Evolutionary conservation across 2,329 filamentous ascomycete species (phyloP), one percentile per base, ranked within the genome.

Genomic region (Emericellopsis atlantica): DNA sequence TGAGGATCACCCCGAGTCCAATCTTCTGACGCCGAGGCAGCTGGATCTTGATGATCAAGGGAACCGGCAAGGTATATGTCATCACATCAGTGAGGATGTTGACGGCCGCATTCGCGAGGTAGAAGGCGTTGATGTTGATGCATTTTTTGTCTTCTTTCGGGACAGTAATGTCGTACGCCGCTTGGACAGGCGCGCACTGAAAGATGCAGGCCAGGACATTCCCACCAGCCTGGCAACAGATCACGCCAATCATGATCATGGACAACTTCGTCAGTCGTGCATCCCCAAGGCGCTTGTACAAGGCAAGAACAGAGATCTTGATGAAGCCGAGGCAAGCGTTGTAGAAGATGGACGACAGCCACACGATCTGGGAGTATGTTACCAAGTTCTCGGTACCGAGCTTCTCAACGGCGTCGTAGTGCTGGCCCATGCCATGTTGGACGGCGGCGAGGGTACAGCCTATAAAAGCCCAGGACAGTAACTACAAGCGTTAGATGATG

Each of bases 281-380:
- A 44, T 66, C 62, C 22, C 62, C 62, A 5, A 68, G 55, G 6
- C 65, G 59, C 41, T 57, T 61, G 48, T 69, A 69, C 31, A 69
- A 59, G 21, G 58, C 57, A 16, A 70, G 55, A 3, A 67, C 62
- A 2, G 66, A 70, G 23, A 62, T 55, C 48, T 71, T 70, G 51
- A 70, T 55, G 49, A 69, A 68, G 16, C 65, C 65, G 4, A 69
- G 53, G 29, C 54, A 58, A 32, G 65, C 59, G 18, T 67, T 64
- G 47, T 70, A 70, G 52, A 70, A 66, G 47, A 68, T 63, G 16
- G 66, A 65, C 45, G 56, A 66, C 35, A 61, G 50, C 61, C 66
- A 69, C 29, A 67, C 61, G 6, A 44, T 44, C 36, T 49, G 45
- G 9, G 32, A n/a, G 39, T 52, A 51, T 6, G 42, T 18, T 7